These are phyloP conservation scores for Melaleuca quinquenervia DNA, from an alignment of 345 rosid genomes.

Conservation along the genomic window DNA sequence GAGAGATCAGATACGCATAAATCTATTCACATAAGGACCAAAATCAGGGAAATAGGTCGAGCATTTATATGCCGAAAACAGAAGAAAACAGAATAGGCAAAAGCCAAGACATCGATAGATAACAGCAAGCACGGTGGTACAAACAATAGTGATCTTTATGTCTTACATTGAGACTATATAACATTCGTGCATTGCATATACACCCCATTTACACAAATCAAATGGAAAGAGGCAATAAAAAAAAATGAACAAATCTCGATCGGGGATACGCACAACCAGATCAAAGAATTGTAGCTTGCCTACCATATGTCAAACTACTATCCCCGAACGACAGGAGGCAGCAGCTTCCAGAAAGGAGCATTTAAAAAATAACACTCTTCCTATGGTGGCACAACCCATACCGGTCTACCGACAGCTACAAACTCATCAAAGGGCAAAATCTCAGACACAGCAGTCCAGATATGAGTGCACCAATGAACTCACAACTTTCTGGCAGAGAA, in stretches of 20 bases:
- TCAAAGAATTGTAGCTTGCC: background rate
- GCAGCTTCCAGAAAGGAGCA: background rate
- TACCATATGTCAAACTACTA: background rate
- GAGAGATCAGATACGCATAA: background rate
- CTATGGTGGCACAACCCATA: background rate
- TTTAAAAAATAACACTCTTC: slow-evolving; percentile 3
- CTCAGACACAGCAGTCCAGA: background rate
- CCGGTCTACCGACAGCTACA: background rate
- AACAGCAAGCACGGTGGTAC: background rate
- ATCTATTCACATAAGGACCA: background rate
- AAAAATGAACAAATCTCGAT: slow-evolving; percentile 6
- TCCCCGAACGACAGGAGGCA: background rate
- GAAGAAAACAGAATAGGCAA: background rate
- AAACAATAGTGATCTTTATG: background rate
- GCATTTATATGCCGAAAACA: background rate
- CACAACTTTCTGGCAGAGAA: background rate
- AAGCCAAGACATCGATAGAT: background rate
- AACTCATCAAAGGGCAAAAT: background rate
- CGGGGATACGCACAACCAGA: background rate
- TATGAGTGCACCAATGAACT: background rate
- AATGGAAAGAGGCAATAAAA: background rate
- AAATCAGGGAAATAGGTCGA: background rate
- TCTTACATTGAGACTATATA: background rate
- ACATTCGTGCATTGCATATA: background rate
- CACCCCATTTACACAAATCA: background rate